Percentiles rank a stretch among this genome's conserved stretches.
These are phyloP conservation scores for Cladosporium colombiae DNA, from an alignment of 2,329 filamentous ascomycete genomes.

Conservation along the genomic window DNA sequence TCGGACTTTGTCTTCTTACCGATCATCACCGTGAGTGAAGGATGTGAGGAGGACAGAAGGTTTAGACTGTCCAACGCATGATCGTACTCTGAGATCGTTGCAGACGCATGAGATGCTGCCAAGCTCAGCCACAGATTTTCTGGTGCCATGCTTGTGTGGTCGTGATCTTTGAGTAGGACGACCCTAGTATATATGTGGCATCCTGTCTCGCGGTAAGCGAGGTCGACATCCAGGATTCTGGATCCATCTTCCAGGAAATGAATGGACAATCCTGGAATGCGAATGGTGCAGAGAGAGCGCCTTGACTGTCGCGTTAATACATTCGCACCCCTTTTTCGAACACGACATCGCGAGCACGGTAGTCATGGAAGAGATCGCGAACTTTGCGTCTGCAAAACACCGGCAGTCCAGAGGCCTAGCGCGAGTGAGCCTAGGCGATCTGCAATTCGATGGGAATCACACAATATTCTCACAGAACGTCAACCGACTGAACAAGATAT, in stretches of 20 bases:
- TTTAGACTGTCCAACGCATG: neutral
- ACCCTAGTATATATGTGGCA: neutral
- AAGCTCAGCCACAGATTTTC: slow-evolving; percentile 6
- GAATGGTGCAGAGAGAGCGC: neutral
- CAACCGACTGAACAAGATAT: slow-evolving; percentile 23
- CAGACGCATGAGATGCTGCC: neutral
- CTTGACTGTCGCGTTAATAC: too few species aligned
- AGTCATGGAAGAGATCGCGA: slow-evolving; percentile 8
- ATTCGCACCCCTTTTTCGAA: too few species aligned
- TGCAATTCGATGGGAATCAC: slow-evolving; percentile 15
- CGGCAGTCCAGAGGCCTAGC: slow-evolving; percentile 20
- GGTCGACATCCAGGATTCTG: neutral
- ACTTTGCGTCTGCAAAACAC: slow-evolving; percentile 6
- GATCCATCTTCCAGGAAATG: neutral
- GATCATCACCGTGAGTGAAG: slow-evolving; percentile 9
- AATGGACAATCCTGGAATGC: neutral
- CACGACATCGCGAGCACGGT: neutral
- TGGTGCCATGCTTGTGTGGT: slow-evolving; percentile 4
- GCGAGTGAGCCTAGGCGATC: slow-evolving; percentile 19
- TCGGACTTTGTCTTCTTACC: slow-evolving; percentile 10
- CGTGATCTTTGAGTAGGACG: neutral
- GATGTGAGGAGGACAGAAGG: slow-evolving; percentile 2
- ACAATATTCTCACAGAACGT: slow-evolving; percentile 23
- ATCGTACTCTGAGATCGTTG: slow-evolving; percentile 5
- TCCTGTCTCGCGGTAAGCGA: neutral